Conservation (phyloP, 106 monocot species). For the Allium fistulosum region DNA sequence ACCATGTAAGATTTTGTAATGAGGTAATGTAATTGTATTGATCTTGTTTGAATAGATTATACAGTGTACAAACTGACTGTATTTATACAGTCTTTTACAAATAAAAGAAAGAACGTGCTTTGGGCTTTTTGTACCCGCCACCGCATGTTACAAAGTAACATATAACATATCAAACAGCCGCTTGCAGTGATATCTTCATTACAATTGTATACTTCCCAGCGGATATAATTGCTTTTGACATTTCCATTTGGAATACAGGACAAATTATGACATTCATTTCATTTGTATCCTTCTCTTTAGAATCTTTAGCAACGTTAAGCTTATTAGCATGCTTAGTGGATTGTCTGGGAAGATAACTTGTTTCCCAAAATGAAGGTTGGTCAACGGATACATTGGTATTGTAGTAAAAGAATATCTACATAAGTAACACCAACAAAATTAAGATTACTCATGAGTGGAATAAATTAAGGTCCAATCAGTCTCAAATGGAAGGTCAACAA, state of each 20-base stretch:
- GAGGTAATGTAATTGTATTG: too few relatives aligned
- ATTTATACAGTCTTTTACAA: too few relatives aligned
- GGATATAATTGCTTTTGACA: constrained; percentile 73
- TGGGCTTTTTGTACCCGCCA: too few relatives aligned
- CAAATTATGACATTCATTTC: constrained; percentile 32
- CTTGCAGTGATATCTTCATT: too few relatives aligned
- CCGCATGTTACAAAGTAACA: too few relatives aligned
- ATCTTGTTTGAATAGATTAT: too few relatives aligned
- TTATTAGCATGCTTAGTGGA: constrained; percentile 10
- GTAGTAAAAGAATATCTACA: constrained; percentile 82
- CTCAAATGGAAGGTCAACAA: too few relatives aligned
- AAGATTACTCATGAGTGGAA: background rate
- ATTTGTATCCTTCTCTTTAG: constrained; percentile 23
- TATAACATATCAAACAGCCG: too few relatives aligned
- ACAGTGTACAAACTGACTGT: too few relatives aligned
- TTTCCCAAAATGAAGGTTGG: constrained; percentile 91
- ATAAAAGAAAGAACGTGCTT: too few relatives aligned
- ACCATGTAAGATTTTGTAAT: too few relatives aligned
- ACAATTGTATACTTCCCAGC: constrained; percentile 38
- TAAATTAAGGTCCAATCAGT: background rate
- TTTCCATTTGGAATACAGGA: constrained; percentile 66
- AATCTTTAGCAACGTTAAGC: constrained; percentile 4
- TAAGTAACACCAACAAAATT: constrained; percentile 1
- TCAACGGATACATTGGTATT: constrained; percentile 62
- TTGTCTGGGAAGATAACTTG: constrained; percentile 61